phyloP scores from a whole-genome alignment of 352 stramenopile species.

The Phytophthora fragariaefolia region DNA sequence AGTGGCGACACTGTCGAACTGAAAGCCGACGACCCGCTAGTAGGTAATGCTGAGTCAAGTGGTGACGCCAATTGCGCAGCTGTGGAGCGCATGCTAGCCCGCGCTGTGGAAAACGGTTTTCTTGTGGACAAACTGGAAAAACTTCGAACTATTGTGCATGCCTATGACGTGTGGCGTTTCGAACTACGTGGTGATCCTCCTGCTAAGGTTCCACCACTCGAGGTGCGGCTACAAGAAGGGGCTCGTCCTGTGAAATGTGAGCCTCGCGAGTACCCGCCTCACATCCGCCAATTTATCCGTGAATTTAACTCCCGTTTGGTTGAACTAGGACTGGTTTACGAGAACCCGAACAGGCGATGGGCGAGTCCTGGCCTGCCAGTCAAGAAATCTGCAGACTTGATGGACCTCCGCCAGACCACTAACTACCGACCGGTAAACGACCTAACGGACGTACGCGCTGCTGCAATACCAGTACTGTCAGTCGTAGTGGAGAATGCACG shows the following conservation, averaged over 20 bases:
- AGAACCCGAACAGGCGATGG: conserved; percentile 5
- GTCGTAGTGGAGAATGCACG: no score
- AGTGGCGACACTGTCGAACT: conserved; percentile 5
- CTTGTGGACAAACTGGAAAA: conserved; percentile 12
- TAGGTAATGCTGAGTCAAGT: no score
- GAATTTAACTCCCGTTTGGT: no score
- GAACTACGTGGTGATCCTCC: no score
- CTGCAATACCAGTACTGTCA: conserved; percentile 15
- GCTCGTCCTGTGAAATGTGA: no score
- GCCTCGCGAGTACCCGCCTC: no score
- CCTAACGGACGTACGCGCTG: conserved; percentile 1
- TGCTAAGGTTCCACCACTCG: no score
- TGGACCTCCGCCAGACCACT: conserved; percentile 3
- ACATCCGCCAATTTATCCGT: no score
- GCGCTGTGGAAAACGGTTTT: conserved; percentile 16
- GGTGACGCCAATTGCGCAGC: conserved; percentile 3
- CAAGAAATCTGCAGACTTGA: conserved; percentile 2
- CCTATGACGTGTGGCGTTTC: no score
- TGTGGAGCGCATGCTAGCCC: conserved; percentile 1
- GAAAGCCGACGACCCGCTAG: conserved; percentile 1
- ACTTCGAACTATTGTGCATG: no score
- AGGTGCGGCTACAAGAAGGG: no score
- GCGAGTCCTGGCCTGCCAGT: conserved; percentile 12
- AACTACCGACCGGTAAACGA: conserved; percentile 8
- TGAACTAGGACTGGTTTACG: no score